A percentile compares a stretch with the other conserved stretches of the same genome.
These are phyloP conservation scores for Ceratobasidium sp. DNA, from an alignment of 1,284 basidiomycete genomes.

Conservation along the genomic window DNA sequence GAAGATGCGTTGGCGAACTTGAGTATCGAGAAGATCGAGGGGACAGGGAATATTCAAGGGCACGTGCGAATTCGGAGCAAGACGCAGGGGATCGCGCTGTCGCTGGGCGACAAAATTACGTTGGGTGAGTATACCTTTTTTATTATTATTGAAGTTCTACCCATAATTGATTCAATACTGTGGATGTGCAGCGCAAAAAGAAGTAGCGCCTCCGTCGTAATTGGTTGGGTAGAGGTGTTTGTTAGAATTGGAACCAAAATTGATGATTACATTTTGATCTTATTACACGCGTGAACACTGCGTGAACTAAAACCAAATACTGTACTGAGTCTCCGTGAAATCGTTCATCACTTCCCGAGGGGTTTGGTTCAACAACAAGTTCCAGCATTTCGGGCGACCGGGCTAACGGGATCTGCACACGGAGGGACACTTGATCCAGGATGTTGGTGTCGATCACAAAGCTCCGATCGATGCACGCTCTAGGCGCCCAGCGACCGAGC, in stretches of 20 bases:
- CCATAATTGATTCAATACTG: background rate
- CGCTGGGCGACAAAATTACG: constrained; percentile 92
- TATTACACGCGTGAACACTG: background rate
- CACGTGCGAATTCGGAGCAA: constrained; percentile 95
- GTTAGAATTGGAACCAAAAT: constrained; percentile 3
- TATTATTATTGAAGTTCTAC: background rate
- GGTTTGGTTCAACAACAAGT: background rate
- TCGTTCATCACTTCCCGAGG: background rate
- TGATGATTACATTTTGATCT: background rate
- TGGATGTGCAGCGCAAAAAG: constrained; percentile 45
- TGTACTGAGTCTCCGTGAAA: background rate
- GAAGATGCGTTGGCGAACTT: constrained; percentile 98
- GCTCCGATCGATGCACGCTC: background rate
- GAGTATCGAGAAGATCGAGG: constrained; percentile 89
- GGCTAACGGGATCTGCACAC: background rate
- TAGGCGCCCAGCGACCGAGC: background rate
- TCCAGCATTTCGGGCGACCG: constrained; percentile 2
- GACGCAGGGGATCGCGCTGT: constrained; percentile 94
- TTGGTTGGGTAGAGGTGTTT: background rate
- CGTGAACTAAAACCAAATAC: background rate
- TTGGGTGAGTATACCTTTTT: constrained; percentile 65
- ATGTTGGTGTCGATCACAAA: no score
- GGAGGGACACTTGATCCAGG: constrained; percentile 1
- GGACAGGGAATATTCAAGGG: constrained; percentile 80
- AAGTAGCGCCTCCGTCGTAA: constrained; percentile 37